Evolutionary conservation across 345 rosid species (phyloP).

Genomic region (Erucastrum elatum): DNA sequence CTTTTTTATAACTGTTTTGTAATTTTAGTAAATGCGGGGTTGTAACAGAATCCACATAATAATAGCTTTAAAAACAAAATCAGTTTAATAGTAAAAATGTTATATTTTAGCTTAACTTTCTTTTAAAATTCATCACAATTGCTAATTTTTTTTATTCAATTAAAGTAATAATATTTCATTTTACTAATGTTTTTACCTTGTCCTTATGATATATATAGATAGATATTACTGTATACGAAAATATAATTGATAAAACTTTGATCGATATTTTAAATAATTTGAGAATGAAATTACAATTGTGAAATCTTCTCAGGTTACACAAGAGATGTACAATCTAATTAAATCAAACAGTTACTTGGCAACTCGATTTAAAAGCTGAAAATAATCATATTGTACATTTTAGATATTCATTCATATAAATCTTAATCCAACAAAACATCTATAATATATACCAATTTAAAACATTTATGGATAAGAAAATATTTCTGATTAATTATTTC

Average conservation of each 20-base stretch:
- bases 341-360: not conserved
- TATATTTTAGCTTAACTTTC: not conserved
- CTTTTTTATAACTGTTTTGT: not conserved
- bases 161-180: not conserved
- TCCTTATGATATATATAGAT: not conserved
- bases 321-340: not conserved
- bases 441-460: not conserved
- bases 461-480: not conserved
- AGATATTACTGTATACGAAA: not conserved
- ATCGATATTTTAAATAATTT: not conserved
- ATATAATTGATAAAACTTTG: not conserved
- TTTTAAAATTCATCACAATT: not conserved
- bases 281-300: not conserved
- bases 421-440: not conserved
- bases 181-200: not conserved
- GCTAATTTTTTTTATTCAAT: not conserved
- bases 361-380: not conserved
- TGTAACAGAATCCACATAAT: not conserved
- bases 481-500: not conserved
- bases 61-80: not conserved
- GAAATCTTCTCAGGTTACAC: not conserved
- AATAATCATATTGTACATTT: not conserved
- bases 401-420: not conserved
- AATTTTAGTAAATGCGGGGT: not conserved
- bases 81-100: no score